Evolutionary conservation across 768 basidiomycete species (phyloP), one percentile per base, ranked within the genome.

Genomic region (Chlorophyllum brunneum): DNA sequence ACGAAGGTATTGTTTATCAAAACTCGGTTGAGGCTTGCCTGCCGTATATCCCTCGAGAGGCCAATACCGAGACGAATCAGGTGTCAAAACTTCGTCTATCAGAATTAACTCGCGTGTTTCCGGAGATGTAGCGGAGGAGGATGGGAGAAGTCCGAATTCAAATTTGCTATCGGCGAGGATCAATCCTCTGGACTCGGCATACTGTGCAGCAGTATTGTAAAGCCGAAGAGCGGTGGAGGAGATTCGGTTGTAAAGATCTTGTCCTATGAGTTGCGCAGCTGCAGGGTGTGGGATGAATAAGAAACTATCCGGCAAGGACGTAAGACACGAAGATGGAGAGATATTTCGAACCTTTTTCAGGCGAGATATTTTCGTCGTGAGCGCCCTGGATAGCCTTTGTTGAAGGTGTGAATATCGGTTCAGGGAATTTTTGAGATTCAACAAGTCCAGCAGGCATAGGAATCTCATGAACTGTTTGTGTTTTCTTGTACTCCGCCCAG

Each of bases 111-210:
- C 68, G 54, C 67, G 74, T 59, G 65, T 65, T 5, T 59, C 48
- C 7, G 59, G 16, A 11, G 44, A 42, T 15, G 37, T 11, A 16
- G 68, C 34, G n/a, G 51, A 45, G 6, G 71, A 67, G 6, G 71
- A 67, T 2, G 72, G 74, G 42, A 93, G 62, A 38, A 98, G 80
- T 4, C 97, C 97, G 63, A 99, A 99, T 71, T 98, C 97, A 67
- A 98, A 98, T 67, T 99, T 99, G 34, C 95, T 98, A 68, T 99
- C 95, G 20, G 94, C 97, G 38, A 99, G 84, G 61, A 98, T 97
- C 52, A 98, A 75, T 15, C 92, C 95, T 4, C 83, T 79, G 5
- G 79, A 74, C 23, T 74, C 70, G 7, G 92, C 90, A 61, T 92
- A 81, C 23, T 73, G 79, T 0, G 91, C 83, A 2, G 94, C 95